These are phyloP conservation scores for Calocera viscosa DNA, from an alignment of 768 basidiomycete species.

Conservation along the genomic window DNA sequence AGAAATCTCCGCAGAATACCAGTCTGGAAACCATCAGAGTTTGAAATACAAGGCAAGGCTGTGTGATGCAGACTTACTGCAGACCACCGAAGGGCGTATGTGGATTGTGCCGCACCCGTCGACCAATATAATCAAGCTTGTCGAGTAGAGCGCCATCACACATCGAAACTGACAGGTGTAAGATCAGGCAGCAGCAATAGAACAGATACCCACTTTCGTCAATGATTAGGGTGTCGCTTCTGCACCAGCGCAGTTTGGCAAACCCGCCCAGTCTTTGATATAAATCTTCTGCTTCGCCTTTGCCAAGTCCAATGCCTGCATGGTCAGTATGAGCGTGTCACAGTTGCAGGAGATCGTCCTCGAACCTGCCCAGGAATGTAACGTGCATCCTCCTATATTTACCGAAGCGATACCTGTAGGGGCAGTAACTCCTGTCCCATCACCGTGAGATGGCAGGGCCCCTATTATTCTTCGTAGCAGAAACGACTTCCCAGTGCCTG, in stretches of 20 bases:
- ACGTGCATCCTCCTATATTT: conserved; percentile 68
- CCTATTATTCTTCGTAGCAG: conserved; percentile 62
- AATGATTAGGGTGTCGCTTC: conserved; percentile 55
- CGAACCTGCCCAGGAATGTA: conserved; percentile 43
- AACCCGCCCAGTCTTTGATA: conserved; percentile 47
- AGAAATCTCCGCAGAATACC: conserved; percentile 37
- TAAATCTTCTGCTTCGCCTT: conserved; percentile 41
- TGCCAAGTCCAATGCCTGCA: conserved; percentile 62
- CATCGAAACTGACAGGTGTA: conserved; percentile 30
- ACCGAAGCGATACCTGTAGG: conserved; percentile 40
- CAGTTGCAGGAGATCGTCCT: background rate
- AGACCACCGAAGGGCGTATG: conserved; percentile 33
- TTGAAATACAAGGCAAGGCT: background rate
- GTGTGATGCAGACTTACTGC: conserved; percentile 24
- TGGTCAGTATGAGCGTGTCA: background rate
- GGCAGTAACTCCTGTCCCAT: conserved; percentile 12
- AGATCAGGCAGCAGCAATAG: background rate
- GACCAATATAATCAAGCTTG: conserved; percentile 32
- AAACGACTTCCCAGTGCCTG: conserved; percentile 76
- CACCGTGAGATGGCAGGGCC: conserved; percentile 15
- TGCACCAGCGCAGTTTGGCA: conserved; percentile 49
- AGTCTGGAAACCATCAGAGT: conserved; percentile 19
- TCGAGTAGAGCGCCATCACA: conserved; percentile 29
- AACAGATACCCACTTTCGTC: conserved; percentile 54
- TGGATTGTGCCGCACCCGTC: conserved; percentile 21